Conservation (phyloP, 2,329 filamentous ascomycete genomes). For the Aaosphaeria arxii region DNA sequence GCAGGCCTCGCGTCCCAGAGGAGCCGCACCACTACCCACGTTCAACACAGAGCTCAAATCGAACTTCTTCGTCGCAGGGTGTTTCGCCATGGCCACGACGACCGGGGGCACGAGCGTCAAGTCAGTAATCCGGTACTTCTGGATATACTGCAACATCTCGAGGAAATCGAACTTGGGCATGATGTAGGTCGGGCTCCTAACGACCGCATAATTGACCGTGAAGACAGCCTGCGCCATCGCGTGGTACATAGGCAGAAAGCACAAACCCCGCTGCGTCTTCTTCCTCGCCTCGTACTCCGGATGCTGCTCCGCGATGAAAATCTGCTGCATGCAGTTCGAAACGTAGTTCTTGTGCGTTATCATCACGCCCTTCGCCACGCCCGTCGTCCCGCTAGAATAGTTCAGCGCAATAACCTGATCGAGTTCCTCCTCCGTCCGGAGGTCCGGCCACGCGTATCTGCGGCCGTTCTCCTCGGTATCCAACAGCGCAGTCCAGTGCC, state of each 20-base stretch:
- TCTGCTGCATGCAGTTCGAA: constrained; percentile 63
- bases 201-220: constrained; percentile 56
- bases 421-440: constrained; percentile 47
- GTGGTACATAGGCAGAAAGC: constrained; percentile 64
- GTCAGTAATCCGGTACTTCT: constrained; percentile 66
- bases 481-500: constrained; percentile 65
- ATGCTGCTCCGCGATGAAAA: constrained; percentile 46
- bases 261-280: constrained; percentile 50
- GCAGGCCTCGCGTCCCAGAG: constrained; percentile 45
- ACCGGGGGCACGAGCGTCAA: constrained; percentile 72
- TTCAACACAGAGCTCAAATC: constrained; percentile 65
- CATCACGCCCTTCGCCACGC: constrained; percentile 79
- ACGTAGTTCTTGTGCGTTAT: constrained; percentile 77
- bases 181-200: constrained; percentile 67
- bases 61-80: constrained; percentile 61
- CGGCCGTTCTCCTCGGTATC: constrained; percentile 46
- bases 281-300: constrained; percentile 48
- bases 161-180: constrained; percentile 77
- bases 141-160: constrained; percentile 65
- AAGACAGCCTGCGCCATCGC: constrained; percentile 64
- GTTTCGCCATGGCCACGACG: constrained; percentile 69
- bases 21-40: constrained; percentile 67
- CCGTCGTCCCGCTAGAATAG: constrained; percentile 77
- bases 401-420: constrained; percentile 67
- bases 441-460: constrained; percentile 63